Percentiles rank a stretch among this genome's conserved stretches.
These are phyloP conservation scores for Apostasia ramifera DNA, from an alignment of 106 monocot genomes.

Conservation along the genomic window DNA sequence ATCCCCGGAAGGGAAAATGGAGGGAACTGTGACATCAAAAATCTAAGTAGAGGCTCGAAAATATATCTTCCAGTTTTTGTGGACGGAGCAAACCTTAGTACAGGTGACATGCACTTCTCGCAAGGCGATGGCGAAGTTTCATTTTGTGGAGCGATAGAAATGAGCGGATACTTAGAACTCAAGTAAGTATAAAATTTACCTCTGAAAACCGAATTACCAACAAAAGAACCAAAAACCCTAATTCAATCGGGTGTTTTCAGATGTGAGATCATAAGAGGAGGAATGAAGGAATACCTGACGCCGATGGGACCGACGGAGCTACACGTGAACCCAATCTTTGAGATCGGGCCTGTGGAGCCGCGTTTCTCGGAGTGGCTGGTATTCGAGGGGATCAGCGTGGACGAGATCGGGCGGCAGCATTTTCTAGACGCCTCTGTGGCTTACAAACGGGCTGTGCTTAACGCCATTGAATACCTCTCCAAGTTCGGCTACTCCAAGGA, in stretches of 20 bases:
- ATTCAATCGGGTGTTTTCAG: conserved; percentile 4
- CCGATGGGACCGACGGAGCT: conserved; percentile 86
- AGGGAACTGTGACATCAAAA: conserved; percentile 94
- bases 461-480: conserved; percentile 77
- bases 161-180: conserved; percentile 91
- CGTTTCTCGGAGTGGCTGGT: conserved; percentile 89
- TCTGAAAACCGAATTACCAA: not conserved
- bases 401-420: conserved; percentile 73
- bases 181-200: conserved; percentile 34
- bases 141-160: conserved; percentile 93
- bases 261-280: conserved; percentile 73
- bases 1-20: conserved; percentile 89
- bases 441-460: conserved; percentile 78
- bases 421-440: conserved; percentile 79
- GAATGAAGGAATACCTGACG: conserved; percentile 84
- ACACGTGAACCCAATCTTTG: conserved; percentile 87
- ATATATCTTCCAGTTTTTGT: conserved; percentile 91
- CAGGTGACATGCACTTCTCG: conserved; percentile 95
- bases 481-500: conserved; percentile 85
- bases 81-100: conserved; percentile 79
- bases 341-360: conserved; percentile 86
- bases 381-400: conserved; percentile 83
- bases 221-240: not conserved
- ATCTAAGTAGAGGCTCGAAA: conserved; percentile 84
- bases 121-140: conserved; percentile 92